Evolutionary conservation across 345 rosid species (phyloP).

Genomic region (Nephelium lappaceum): DNA sequence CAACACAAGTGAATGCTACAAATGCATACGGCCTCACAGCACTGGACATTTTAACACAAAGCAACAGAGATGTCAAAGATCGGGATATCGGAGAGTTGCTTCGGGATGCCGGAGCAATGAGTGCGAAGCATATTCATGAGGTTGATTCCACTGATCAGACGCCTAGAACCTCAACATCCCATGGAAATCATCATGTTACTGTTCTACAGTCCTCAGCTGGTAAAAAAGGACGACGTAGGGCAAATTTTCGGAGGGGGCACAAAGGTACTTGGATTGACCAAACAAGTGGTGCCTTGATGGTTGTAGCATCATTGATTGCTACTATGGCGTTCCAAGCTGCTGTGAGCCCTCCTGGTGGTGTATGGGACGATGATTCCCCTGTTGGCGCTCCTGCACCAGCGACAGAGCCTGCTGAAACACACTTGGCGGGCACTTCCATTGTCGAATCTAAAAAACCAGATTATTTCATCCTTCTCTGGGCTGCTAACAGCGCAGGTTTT

Average conservation of each 20-base stretch:
- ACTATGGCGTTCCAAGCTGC: conserved; percentile 28
- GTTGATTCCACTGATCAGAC: no score
- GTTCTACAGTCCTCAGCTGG: background rate
- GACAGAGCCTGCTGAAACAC: background rate
- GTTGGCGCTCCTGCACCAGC: background rate
- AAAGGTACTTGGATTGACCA: background rate
- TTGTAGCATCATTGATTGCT: conserved; percentile 18
- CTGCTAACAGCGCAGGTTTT: conserved; percentile 7
- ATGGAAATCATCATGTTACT: background rate
- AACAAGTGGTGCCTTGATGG: conserved; percentile 8
- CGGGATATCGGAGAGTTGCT: background rate
- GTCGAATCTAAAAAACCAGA: conserved; percentile 9
- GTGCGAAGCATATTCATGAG: background rate
- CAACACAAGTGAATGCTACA: conserved; percentile 4
- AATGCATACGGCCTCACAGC: conserved; percentile 25
- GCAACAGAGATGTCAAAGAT: background rate
- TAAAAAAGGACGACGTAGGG: no score
- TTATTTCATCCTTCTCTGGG: background rate
- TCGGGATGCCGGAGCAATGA: background rate
- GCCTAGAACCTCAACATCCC: background rate
- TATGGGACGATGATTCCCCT: background rate
- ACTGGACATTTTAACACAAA: background rate
- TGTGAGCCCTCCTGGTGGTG: conserved; percentile 20
- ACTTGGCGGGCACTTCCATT: background rate
- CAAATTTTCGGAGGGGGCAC: background rate